Evolutionary conservation across 306 rosid genomes (phyloP).

Genomic region (Medicago truncatula): MtrunA17r5.0-ANR NC_053049.1:39908001-39908500

Average conservation of each 20-base stretch:
- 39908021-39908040: constrained; percentile 53
- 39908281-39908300: constrained; percentile 15
- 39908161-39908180: constrained; percentile 32
- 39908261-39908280: neutral
- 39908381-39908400: constrained; percentile 38
- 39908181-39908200: constrained; percentile 19
- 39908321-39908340: constrained; percentile 21
- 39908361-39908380: constrained; percentile 39
- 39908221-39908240: constrained; percentile 1
- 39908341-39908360: constrained; percentile 31
- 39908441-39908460: neutral
- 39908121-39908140: constrained; percentile 42
- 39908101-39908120: neutral
- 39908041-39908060: constrained; percentile 59
- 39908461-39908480: neutral
- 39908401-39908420: constrained; percentile 27
- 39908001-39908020: constrained; percentile 58
- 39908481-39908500: neutral
- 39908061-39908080: constrained; percentile 45
- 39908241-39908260: constrained; percentile 44
- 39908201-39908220: constrained; percentile 11
- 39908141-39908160: constrained; percentile 41
- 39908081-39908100: constrained; percentile 33
- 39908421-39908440: constrained; percentile 11
- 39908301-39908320: no score